A percentile compares a stretch with the other conserved stretches of the same genome.
phyloP scores from a whole-genome alignment of 2,329 filamentous ascomycete genomes.

The Nigrospora osmanthi region DNA sequence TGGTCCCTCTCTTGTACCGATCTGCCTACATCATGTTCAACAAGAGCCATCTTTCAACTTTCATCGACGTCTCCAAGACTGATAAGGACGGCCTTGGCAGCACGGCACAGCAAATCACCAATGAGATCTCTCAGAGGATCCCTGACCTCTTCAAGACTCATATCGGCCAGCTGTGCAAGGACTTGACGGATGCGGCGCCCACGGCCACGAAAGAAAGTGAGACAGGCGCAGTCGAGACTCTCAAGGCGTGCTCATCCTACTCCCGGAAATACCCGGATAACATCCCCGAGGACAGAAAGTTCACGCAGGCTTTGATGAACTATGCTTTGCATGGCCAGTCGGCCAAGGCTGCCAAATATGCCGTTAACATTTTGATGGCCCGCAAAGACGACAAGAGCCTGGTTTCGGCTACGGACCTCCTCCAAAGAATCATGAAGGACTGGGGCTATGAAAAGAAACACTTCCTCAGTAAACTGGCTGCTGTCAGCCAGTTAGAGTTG shows the following conservation, averaged over 20 bases:
- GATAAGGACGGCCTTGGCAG: constrained; percentile 71
- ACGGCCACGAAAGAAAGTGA: constrained; percentile 61
- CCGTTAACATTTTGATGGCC: constrained; percentile 80
- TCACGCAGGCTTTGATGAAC: constrained; percentile 70
- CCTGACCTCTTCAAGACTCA: constrained; percentile 90
- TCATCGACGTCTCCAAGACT: constrained; percentile 79
- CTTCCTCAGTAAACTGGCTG: constrained; percentile 68
- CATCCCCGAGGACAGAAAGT: constrained; percentile 72
- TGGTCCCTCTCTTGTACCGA: constrained; percentile 77
- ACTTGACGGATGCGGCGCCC: constrained; percentile 74
- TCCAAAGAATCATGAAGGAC: constrained; percentile 66
- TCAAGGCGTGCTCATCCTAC: constrained; percentile 91
- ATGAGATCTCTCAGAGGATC: constrained; percentile 83
- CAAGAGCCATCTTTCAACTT: constrained; percentile 82
- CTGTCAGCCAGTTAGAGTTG: constrained; percentile 68
- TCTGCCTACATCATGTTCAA: constrained; percentile 85
- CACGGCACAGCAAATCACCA: constrained; percentile 81
- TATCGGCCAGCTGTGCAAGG: constrained; percentile 82
- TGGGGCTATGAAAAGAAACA: constrained; percentile 66
- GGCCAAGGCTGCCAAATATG: constrained; percentile 82
- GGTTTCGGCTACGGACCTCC: constrained; percentile 76
- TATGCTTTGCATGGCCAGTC: constrained; percentile 80
- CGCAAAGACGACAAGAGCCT: constrained; percentile 65
- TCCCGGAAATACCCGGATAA: constrained; percentile 79
- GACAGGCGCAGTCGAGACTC: constrained; percentile 70